Conservation (phyloP, 352 stramenopile species). For the Globisporangium parvum region DNA sequence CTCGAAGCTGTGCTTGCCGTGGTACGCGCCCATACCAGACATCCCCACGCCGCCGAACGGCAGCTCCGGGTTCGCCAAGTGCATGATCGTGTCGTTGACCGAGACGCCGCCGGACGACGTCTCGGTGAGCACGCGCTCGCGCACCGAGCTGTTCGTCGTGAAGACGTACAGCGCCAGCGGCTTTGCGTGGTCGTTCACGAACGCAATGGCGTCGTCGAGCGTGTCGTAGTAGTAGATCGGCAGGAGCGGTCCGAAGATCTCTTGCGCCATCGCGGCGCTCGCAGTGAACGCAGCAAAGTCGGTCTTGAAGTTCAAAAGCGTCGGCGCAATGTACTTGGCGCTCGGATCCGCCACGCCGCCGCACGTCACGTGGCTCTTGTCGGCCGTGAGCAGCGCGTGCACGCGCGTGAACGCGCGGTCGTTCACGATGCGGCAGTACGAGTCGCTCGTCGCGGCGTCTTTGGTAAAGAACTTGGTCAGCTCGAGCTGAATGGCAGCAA, state of each 20-base stretch:
- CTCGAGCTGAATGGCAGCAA: constrained; percentile 31
- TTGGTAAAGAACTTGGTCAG: constrained; percentile 49
- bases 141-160: constrained; percentile 22
- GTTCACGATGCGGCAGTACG: constrained; percentile 37
- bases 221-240: constrained; percentile 84
- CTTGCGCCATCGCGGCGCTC: constrained; percentile 83
- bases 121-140: constrained; percentile 37
- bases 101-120: constrained; percentile 56
- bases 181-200: constrained; percentile 45
- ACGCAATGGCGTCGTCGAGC: constrained; percentile 25
- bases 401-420: constrained; percentile 7
- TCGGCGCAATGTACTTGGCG: constrained; percentile 81
- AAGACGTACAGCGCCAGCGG: constrained; percentile 89
- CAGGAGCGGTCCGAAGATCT: constrained; percentile 96
- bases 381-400: constrained; percentile 44
- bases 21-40: constrained; percentile 79
- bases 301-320: constrained; percentile 85
- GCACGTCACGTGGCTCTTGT: constrained; percentile 46
- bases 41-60: constrained; percentile 82
- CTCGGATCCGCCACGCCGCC: constrained; percentile 55
- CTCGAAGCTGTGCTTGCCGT: constrained; percentile 78
- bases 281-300: constrained; percentile 37
- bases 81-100: constrained; percentile 83
- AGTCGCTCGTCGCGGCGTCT: constrained; percentile 37
- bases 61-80: constrained; percentile 52